These are phyloP conservation scores for Balakata baccata DNA, from an alignment of 345 rosid genomes.

Conservation along the genomic window DNA sequence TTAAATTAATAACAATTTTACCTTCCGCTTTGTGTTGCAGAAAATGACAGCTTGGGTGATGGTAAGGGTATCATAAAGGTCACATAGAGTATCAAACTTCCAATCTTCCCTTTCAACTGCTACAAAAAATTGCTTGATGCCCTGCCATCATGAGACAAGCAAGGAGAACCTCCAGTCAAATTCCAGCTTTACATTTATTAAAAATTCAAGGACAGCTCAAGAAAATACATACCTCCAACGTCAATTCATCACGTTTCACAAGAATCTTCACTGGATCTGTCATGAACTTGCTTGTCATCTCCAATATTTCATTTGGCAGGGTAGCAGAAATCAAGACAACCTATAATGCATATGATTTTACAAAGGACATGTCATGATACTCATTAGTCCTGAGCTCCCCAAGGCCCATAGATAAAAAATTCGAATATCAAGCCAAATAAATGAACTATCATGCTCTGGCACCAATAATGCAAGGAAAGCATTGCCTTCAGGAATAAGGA, in stretches of 20 bases:
- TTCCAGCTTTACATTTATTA: not conserved
- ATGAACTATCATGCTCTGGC: not conserved
- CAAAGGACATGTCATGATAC: not conserved
- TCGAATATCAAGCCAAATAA: not conserved
- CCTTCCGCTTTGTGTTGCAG: conserved; percentile 97
- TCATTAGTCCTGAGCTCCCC: not conserved
- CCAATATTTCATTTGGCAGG: conserved; percentile 92
- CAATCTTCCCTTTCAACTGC: conserved; percentile 97
- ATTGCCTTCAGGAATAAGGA: not conserved
- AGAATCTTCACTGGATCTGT: conserved; percentile 92
- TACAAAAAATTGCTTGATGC: conserved; percentile 91
- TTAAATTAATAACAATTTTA: conserved; percentile 16
- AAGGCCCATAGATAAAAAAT: not conserved
- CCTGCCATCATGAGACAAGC: conserved; percentile 43
- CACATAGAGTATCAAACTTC: conserved; percentile 96
- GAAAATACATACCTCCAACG: conserved; percentile 60
- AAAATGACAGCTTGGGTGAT: conserved; percentile 96
- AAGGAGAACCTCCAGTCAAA: conserved; percentile 4
- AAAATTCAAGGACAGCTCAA: not conserved
- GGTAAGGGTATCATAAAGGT: conserved; percentile 92
- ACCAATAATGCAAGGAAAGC: not conserved
- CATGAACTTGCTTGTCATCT: conserved; percentile 89
- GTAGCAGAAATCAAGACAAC: conserved; percentile 95
- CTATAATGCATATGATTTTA: conserved; percentile 29
- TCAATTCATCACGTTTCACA: conserved; percentile 97